phyloP scores from a whole-genome alignment of 208 protist species.

The Leishmania martiniquensis region DNA sequence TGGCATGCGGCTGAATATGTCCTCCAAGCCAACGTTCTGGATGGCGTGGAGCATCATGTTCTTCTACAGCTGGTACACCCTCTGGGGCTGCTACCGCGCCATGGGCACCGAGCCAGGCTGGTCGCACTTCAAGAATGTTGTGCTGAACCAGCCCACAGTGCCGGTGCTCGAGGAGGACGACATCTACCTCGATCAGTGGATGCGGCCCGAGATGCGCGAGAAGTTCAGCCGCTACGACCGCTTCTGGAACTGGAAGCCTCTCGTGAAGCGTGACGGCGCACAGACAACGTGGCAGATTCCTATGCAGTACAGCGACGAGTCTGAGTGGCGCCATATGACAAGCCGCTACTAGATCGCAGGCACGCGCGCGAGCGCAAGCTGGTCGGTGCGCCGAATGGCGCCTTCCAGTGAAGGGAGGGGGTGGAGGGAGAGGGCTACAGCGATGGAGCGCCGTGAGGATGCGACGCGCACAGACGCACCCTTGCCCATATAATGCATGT shows the following conservation, averaged over 20 bases:
- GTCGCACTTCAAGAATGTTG: slow-evolving; percentile 76
- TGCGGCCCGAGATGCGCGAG: slow-evolving; percentile 84
- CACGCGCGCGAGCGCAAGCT: background rate
- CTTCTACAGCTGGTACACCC: slow-evolving; percentile 88
- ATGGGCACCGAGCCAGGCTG: slow-evolving; percentile 87
- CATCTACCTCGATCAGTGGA: slow-evolving; percentile 91
- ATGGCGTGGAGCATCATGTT: slow-evolving; percentile 84
- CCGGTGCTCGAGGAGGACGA: slow-evolving; percentile 90
- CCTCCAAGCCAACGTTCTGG: slow-evolving; percentile 87
- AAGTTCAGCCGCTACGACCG: slow-evolving; percentile 78
- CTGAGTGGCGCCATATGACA: slow-evolving; percentile 92
- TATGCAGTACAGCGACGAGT: slow-evolving; percentile 79
- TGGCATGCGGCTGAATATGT: slow-evolving; percentile 87
- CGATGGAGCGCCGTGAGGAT: background rate
- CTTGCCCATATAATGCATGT: background rate
- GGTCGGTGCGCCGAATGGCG: background rate
- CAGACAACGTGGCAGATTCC: slow-evolving; percentile 78
- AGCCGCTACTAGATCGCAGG: slow-evolving; percentile 48
- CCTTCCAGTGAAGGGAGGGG: background rate
- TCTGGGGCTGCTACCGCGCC: slow-evolving; percentile 90
- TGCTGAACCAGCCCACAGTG: slow-evolving; percentile 71
- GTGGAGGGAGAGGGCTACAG: background rate
- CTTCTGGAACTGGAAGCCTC: slow-evolving; percentile 93
- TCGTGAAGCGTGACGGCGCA: slow-evolving; percentile 81
- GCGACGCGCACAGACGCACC: background rate